These are phyloP conservation scores for Arachis monticola DNA, from an alignment of 331 rosid species.

Conservation along the genomic window DNA sequence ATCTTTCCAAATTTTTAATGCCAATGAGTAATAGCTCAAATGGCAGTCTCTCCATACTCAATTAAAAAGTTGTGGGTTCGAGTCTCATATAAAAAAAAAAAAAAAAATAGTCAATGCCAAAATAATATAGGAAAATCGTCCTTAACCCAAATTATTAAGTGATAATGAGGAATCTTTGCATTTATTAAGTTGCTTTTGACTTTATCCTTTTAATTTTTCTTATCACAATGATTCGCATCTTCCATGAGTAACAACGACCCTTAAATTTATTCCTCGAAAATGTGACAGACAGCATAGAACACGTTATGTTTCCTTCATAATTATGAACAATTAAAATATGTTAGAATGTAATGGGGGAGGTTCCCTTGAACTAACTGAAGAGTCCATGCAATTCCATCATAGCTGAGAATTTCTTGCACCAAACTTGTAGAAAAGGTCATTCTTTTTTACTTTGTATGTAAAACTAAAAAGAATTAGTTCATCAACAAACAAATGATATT, in stretches of 20 bases:
- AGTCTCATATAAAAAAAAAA: too few species aligned
- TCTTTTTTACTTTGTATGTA: neutral
- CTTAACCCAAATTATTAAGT: neutral
- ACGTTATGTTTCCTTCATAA: neutral
- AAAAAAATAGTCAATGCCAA: neutral
- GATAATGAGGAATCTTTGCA: neutral
- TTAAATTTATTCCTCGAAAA: neutral
- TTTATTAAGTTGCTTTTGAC: neutral
- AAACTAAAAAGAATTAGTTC: neutral
- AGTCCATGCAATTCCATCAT: neutral
- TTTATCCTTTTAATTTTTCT: neutral
- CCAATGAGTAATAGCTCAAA: too few species aligned
- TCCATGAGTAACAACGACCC: neutral
- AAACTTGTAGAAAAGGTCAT: neutral
- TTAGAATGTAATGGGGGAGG: neutral
- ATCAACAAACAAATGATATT: conserved; percentile 3
- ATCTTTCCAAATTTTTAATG: too few species aligned
- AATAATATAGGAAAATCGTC: neutral
- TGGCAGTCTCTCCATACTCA: too few species aligned
- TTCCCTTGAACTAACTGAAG: neutral
- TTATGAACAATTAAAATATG: too few species aligned
- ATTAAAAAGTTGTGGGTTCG: too few species aligned
- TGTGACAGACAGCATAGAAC: too few species aligned
- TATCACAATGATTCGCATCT: too few species aligned
- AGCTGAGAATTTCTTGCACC: neutral